These are phyloP conservation scores for Cicer judaicum DNA, from an alignment of 306 rosid species.

Conservation along the genomic window DNA sequence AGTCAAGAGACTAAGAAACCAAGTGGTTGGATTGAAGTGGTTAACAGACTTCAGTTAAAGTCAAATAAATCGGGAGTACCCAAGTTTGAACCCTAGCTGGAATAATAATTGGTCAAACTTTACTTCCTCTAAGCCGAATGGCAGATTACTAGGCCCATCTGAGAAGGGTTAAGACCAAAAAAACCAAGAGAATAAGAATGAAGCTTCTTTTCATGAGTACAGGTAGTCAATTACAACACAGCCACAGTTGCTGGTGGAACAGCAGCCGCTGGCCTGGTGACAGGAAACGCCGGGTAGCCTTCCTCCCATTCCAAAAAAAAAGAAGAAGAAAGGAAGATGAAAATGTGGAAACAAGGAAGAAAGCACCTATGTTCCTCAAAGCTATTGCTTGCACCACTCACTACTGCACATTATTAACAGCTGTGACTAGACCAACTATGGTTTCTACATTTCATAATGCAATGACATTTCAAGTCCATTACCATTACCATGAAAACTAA, in stretches of 20 bases:
- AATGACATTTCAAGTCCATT: slow-evolving; percentile 15
- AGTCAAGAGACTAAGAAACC: slow-evolving; percentile 13
- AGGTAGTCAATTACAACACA: slow-evolving; percentile 8
- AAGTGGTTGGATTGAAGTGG: no score
- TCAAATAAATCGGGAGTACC: no score
- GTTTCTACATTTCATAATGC: slow-evolving; percentile 27
- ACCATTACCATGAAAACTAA: slow-evolving; percentile 5
- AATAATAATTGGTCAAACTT: no score
- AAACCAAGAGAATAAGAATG: neutral
- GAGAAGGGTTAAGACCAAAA: no score
- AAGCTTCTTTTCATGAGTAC: neutral
- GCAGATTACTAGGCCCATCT: no score
- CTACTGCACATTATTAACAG: slow-evolving; percentile 12
- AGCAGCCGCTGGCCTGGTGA: slow-evolving; percentile 15
- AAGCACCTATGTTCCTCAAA: neutral
- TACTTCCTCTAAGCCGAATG: no score
- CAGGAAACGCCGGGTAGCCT: slow-evolving; percentile 6
- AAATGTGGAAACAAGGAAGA: neutral
- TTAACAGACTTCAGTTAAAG: no score
- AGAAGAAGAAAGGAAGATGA: slow-evolving; percentile 12
- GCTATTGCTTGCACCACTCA: neutral
- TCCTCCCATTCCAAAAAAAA: slow-evolving; percentile 24
- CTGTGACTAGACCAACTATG: slow-evolving; percentile 1
- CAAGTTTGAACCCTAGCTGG: no score
- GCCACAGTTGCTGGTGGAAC: slow-evolving; percentile 17